Percentiles rank a stretch among this genome's conserved stretches.
phyloP scores from a whole-genome alignment of 345 rosid genomes.

The Lepidium africanum region DNA sequence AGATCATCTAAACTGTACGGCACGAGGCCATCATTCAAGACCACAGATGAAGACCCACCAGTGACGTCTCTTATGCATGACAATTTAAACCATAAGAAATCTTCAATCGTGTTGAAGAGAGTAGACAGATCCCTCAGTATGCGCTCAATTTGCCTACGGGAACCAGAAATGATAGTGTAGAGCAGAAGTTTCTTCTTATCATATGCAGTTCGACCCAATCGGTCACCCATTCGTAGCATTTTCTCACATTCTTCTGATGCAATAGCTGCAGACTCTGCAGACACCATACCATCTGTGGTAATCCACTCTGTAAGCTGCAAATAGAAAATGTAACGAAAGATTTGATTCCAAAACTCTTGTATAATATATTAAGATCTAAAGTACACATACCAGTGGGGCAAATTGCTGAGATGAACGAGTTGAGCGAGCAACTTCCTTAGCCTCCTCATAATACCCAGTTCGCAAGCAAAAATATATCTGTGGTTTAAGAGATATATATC shows the following conservation, averaged over 20 bases:
- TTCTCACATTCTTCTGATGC: conserved; percentile 99
- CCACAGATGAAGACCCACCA: conserved; percentile 52
- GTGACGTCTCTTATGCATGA: conserved; percentile 61
- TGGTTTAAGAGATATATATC: conserved; percentile 4
- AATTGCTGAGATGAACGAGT: conserved; percentile 87
- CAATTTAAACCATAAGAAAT: conserved; percentile 91
- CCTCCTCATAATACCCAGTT: conserved; percentile 93
- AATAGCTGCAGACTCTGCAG: conserved; percentile 63
- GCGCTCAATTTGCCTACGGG: conserved; percentile 82
- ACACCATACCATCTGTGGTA: conserved; percentile 71
- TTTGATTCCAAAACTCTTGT: conserved; percentile 1
- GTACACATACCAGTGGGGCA: conserved; percentile 67
- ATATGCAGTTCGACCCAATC: conserved; percentile 80
- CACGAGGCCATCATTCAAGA: conserved; percentile 57
- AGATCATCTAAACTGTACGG: conserved; percentile 90
- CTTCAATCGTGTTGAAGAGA: conserved; percentile 87
- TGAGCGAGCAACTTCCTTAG: conserved; percentile 65
- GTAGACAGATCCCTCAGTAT: conserved; percentile 79
- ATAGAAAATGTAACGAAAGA: conserved; percentile 20
- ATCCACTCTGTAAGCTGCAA: conserved; percentile 94
- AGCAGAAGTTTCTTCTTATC: conserved; percentile 94
- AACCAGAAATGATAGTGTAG: conserved; percentile 85
- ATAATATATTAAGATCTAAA: conserved; percentile 11
- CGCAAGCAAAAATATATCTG: conserved; percentile 98
- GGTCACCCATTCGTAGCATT: conserved; percentile 87